Percentiles rank a stretch among this genome's conserved stretches.
These are phyloP conservation scores for Vigna unguiculata DNA, from an alignment of 306 rosid genomes.

Conservation along the genomic window DNA sequence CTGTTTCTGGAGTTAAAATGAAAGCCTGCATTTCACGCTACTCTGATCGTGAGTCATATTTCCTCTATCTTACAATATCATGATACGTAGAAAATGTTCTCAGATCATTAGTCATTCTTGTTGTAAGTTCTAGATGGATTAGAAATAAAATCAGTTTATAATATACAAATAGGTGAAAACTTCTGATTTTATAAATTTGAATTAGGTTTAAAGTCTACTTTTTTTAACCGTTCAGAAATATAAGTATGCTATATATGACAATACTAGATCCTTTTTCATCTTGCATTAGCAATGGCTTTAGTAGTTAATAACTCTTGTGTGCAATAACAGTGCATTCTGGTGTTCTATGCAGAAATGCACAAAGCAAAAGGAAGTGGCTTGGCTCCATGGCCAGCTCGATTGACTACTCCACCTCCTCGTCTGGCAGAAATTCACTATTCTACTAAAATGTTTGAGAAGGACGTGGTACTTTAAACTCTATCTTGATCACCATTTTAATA, in stretches of 20 bases:
- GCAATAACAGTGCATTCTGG: conserved; percentile 33
- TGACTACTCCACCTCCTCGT: conserved; percentile 79
- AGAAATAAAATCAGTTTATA: no score
- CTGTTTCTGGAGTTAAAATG: conserved; percentile 73
- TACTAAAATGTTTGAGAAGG: conserved; percentile 67
- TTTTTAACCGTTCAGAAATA: no score
- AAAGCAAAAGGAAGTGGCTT: conserved; percentile 72
- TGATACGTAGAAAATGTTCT: not conserved
- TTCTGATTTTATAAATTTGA: no score
- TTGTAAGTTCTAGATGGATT: no score
- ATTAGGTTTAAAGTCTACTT: no score
- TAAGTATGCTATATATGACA: not conserved
- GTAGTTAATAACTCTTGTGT: conserved; percentile 5
- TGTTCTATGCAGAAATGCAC: conserved; percentile 63
- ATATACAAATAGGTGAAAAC: no score
- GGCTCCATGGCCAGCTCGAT: conserved; percentile 84
- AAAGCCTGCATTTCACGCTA: conserved; percentile 78
- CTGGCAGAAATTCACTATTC: conserved; percentile 77
- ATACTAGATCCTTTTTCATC: conserved; percentile 14
- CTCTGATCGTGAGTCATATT: conserved; percentile 62
- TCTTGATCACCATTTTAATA: conserved; percentile 1
- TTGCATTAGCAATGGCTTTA: not conserved
- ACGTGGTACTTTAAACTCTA: conserved; percentile 57
- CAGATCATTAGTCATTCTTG: conserved; percentile 6
- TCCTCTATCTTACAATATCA: not conserved